A percentile compares a stretch with the other conserved stretches of the same genome.
Conservation (phyloP, 768 basidiomycete species). For the Zangia roseola region DNA sequence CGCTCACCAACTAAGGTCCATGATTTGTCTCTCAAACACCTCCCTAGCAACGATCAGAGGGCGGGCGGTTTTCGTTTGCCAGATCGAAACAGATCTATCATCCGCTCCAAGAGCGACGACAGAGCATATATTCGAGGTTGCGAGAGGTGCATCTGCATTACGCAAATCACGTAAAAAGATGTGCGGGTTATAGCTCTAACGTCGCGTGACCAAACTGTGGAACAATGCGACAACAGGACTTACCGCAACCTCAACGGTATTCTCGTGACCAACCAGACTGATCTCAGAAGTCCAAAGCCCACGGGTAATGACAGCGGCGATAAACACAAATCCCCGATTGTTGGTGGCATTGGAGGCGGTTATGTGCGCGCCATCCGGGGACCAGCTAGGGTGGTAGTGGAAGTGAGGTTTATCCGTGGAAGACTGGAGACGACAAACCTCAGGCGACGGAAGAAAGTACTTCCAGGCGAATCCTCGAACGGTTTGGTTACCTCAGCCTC, state of each 20-base stretch:
- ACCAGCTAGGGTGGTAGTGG: slow-evolving; percentile 65
- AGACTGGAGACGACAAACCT: slow-evolving; percentile 47
- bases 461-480: slow-evolving; percentile 90
- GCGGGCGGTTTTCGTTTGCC: slow-evolving; percentile 91
- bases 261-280: slow-evolving; percentile 94
- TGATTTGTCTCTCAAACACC: slow-evolving; percentile 90
- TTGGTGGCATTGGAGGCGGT: slow-evolving; percentile 98
- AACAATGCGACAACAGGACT: slow-evolving; percentile 26
- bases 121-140: slow-evolving; percentile 83
- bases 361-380: slow-evolving; percentile 97
- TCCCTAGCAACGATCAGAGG: slow-evolving; percentile 93
- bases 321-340: slow-evolving; percentile 93
- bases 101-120: slow-evolving; percentile 94
- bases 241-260: slow-evolving; percentile 94
- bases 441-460: slow-evolving; percentile 89
- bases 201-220: slow-evolving; percentile 2
- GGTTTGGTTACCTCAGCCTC: slow-evolving; percentile 86
- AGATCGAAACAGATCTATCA: slow-evolving; percentile 90
- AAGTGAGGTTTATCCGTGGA: not conserved
- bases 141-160: slow-evolving; percentile 61
- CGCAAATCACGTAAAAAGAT: slow-evolving; percentile 88
- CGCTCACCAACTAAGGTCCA: slow-evolving; percentile 91
- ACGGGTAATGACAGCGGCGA: slow-evolving; percentile 91
- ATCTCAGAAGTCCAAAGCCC: slow-evolving; percentile 90
- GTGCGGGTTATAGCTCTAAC: slow-evolving; percentile 81